These are phyloP conservation scores for Oryza meridionalis DNA, from an alignment of 176 grass and related monocot genomes.

Conservation along the genomic window DNA sequence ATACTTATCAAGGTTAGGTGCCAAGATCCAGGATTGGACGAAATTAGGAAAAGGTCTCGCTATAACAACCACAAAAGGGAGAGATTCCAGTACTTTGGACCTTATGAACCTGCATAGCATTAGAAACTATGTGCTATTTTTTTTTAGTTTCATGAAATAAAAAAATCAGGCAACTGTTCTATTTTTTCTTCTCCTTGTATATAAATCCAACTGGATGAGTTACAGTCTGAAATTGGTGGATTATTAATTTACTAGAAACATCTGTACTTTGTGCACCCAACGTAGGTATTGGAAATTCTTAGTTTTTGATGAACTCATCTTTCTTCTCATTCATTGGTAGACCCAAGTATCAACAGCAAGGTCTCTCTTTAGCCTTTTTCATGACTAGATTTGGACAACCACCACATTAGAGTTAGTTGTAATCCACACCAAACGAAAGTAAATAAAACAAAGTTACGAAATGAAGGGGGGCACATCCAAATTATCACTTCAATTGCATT, in stretches of 20 bases:
- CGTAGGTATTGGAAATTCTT: constrained; percentile 15
- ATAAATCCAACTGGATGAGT: background rate
- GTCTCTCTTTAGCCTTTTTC: constrained; percentile 38
- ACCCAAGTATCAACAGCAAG: constrained; percentile 24
- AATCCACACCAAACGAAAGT: constrained; percentile 41
- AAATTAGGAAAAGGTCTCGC: constrained; percentile 43
- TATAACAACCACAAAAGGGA: constrained; percentile 45
- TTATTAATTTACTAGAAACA: background rate
- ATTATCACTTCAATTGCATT: constrained; percentile 11
- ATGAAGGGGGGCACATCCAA: constrained; percentile 15
- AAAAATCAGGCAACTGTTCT: background rate
- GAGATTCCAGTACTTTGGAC: constrained; percentile 25
- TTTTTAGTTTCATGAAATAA: constrained; percentile 1
- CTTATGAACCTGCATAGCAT: background rate
- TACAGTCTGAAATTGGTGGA: constrained; percentile 26
- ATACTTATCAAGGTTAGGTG: constrained; percentile 58
- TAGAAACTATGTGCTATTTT: constrained; percentile 4
- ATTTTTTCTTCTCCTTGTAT: background rate
- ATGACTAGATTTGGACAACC: constrained; percentile 23
- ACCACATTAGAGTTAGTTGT: constrained; percentile 22
- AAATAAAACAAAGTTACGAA: constrained; percentile 36
- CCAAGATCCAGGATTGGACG: constrained; percentile 45
- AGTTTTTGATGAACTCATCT: constrained; percentile 15
- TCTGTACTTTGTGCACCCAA: background rate
- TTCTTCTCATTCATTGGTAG: constrained; percentile 24